Evolutionary conservation across 495 filamentous ascomycete genomes (phyloP), one percentile per base, ranked within the genome.

Genomic region (Tuber brumale): DNA sequence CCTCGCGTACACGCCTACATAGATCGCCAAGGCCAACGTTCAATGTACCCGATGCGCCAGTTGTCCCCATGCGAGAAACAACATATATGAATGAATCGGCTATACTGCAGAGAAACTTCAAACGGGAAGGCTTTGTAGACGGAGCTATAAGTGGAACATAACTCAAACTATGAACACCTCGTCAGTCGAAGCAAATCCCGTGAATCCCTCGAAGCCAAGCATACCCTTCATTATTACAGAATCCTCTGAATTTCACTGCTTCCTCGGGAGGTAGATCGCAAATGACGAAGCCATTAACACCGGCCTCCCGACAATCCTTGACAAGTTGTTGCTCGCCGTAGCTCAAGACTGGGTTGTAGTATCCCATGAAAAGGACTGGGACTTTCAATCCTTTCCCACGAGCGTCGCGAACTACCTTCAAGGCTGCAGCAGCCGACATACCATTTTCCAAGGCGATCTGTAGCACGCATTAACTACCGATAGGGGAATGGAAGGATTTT

Each of bases 31-130:
- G 88, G 73, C 91, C 90, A 61, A 88, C 85, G 83, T 92, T 97
- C 76, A 99, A 86, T 42, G 88, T 90, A 43, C 94, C 94, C 0
- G 91, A 91, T 35, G 93, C 95, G 79, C 95, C 95, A 3, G 95
- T 99, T 46, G 97, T 94, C 77, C 95, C 95, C 93, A 97, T 97
- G 76, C 95, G 89, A 3, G 95, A 98, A 35, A 98, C 96, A 75
- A 99, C 95, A 84, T 99, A 99, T 85, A 99, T 96, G 87, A 99
- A 99, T 14, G 94, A 97, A 85, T 98, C 95, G 80, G 96, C 95
- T 71, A 99, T 96, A 85, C 92, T 91, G 88, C 95, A 99, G 37
- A 99, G 90, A 6, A 97, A 86, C 85, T 94, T 94, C 93, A 98
- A 95, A 74, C 95, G 93, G 70, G 89, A 84, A 74, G 95, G 92